These are phyloP conservation scores for Thielaviopsis musarum DNA, from an alignment of 2,329 filamentous ascomycete species.

Conservation along the genomic window DNA sequence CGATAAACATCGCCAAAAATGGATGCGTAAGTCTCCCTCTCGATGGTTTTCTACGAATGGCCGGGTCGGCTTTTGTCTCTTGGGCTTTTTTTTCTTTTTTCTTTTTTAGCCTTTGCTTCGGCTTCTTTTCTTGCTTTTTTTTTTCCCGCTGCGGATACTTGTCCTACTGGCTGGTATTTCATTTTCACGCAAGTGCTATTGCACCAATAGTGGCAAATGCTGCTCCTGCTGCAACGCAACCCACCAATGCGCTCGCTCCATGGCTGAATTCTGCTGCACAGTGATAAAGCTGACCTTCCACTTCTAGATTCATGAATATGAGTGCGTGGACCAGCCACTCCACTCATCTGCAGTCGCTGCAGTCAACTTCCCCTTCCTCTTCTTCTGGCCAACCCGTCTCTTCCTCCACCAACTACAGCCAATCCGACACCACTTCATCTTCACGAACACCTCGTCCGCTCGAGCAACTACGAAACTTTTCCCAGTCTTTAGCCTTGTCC, in stretches of 20 bases:
- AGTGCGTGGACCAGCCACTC: constrained; percentile 34
- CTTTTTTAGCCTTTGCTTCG: too few relatives aligned
- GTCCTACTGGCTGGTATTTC: too few relatives aligned
- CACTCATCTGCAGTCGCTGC: not conserved
- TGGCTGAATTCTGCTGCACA: not conserved
- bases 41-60: too few relatives aligned
- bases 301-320: constrained; percentile 34
- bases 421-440: not conserved
- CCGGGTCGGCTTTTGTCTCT: too few relatives aligned
- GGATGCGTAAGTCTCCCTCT: not conserved
- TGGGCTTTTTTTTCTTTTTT: too few relatives aligned
- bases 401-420: not conserved
- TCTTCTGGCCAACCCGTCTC: constrained; percentile 4
- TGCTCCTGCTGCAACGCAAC: too few relatives aligned
- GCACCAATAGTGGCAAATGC: too few relatives aligned
- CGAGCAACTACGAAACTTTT: constrained; percentile 8
- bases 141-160: too few relatives aligned
- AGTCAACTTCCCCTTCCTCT: not conserved
- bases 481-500: constrained; percentile 7
- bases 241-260: too few relatives aligned
- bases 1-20: not conserved
- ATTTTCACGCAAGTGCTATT: too few relatives aligned
- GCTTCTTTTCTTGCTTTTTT: too few relatives aligned
- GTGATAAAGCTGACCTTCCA: constrained; percentile 1
- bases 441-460: constrained; percentile 8